Evolutionary conservation across 169 alveolate species (phyloP), one percentile per base, ranked within the genome.

Genomic region (Perkinsus olseni): DNA sequence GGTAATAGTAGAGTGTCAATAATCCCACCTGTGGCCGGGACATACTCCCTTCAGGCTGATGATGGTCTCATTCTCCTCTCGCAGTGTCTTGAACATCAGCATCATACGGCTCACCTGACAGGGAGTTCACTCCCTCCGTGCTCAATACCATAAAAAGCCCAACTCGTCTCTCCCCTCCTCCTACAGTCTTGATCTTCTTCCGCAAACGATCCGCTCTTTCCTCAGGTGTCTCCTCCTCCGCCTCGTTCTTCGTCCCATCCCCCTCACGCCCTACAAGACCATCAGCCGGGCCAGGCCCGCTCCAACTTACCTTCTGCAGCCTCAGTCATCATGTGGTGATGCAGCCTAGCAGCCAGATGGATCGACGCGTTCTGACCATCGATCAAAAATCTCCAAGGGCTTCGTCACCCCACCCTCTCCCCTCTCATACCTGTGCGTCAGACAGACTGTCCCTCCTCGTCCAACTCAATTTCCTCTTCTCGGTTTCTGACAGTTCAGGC

Each of bases 1-100:
- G 17, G 6, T 45, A 45, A 45, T 45, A 45, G 6, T 17, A 45
- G 17, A 10, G 17, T 10, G 17, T 45, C n/a, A n/a, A 45, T 45
- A 45, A 10, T 45, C 6, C 17, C 28, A 96, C 93, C 98, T 97
- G 74, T 98, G 98, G 45, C 98, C 99, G 6, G 99, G 99, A 74
- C 99, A 96, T 62, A 98, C 95, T 45, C 99, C 99, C 93, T 98
- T 98, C 38, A 99, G 96, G 93, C 97, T 96, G 62, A 98, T 96
- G 34, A 99, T 96, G 37, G 96, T 94, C 94, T 98, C 99, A 92
- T 97, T 96, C 94, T 98, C 98, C 92, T 97, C 97, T 94, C 99
- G 97, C 39, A 97, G 93, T 0, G 95, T 94, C 38, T 92, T 92
- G 93, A 94, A 94, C 82, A 94, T 91, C 0, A 94, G 92, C 95